A percentile compares a stretch with the other conserved stretches of the same genome.
Conservation (phyloP, 2,329 filamentous ascomycete genomes). For the Botrytis galanthina region DNA sequence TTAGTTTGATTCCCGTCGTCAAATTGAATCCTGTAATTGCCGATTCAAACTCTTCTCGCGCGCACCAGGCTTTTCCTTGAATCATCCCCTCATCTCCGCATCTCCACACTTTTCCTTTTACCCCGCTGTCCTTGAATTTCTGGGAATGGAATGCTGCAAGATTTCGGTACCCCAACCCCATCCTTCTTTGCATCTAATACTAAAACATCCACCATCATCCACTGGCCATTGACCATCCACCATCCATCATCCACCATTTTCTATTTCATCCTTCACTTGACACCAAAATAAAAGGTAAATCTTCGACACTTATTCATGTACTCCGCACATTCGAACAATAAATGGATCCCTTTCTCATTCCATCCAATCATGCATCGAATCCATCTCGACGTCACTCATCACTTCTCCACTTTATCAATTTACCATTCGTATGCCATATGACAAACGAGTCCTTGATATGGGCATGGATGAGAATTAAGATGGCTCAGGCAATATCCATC, state of each 20-base stretch:
- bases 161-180: neutral
- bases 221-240: neutral
- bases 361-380: neutral
- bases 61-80: too few species aligned
- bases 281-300: neutral
- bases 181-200: neutral
- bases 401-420: neutral
- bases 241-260: neutral
- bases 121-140: neutral
- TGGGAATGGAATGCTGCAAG: neutral
- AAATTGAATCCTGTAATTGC: neutral
- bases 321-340: neutral
- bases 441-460: neutral
- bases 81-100: neutral
- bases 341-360: neutral
- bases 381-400: neutral
- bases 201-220: too few species aligned
- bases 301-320: neutral
- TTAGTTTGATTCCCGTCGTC: neutral
- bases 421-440: neutral
- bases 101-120: neutral
- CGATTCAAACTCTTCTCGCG: neutral
- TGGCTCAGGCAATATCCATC: neutral
- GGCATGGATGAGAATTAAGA: neutral
- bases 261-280: neutral